Evolutionary conservation across 768 basidiomycete species (phyloP), one percentile per base, ranked within the genome.

Genomic region (Termitomyces sp.): DNA sequence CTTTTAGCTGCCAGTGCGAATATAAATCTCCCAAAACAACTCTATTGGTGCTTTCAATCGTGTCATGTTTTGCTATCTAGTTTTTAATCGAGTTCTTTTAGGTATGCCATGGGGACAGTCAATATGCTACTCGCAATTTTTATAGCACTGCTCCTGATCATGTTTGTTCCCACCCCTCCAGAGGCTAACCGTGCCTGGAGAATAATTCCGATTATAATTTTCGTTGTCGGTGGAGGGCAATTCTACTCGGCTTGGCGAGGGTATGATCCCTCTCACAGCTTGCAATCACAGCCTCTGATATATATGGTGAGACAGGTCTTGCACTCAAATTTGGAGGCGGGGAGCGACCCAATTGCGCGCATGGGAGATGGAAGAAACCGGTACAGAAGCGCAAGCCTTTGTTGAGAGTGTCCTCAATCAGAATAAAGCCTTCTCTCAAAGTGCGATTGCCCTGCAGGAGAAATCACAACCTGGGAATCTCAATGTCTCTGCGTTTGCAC

Each of bases 361-460:
- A 5, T 77, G 76, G 76, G 75, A 77, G 59, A 65, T 77, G 57
- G 55, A 69, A 59, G 68, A 71, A 36, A 63, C 64, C 46, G 65
- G 71, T 52, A 59, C 61, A 56, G 69, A 72, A 53, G 65, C 64
- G 13, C 60, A 59, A n/a, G 41, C 39, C 4, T 69, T 65, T 56
- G 61, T 68, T 32, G 29, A 59, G 18, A 47, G 60, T 2, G 59
- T 68, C 46, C 53, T 62, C 26, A 48, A 52, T n/a, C 57, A 53
- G 22, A 46, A 57, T 36, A 47, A 53, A 41, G 42, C 18, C 14
- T 29, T 24, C 44, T 10, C 43, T 24, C 52, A 39, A 39, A 20
- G 29, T 20, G 36, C 49, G 44, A 39, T 18, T 20, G 42, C 52
- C 51, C 12, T 52, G 13, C 51, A 41, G 37, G 51, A 39, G 26